Base-by-base conservation (phyloP, 768 basidiomycete genomes). In the Tylopilus intermedius region DNA sequence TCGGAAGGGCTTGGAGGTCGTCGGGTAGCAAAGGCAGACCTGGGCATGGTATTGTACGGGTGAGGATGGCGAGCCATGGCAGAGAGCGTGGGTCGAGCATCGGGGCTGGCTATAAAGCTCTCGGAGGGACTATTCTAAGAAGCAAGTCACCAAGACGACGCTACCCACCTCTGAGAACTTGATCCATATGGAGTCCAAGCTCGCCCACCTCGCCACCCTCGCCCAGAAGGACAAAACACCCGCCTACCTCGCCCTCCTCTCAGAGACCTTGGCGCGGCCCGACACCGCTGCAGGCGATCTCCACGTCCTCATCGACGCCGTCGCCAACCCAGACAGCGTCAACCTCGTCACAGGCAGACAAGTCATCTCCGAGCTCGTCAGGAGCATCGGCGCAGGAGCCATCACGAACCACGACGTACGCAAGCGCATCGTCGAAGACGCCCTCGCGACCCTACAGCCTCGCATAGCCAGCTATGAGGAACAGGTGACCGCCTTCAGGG, bases 381-480 rank as follows among this genome's bases (percentile, higher is more conserved):
- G 79, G 67, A 72, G 75, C 49, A 74, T 94, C 30, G 77, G 75
- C 22, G 79, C 81, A 37, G 81, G 80, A 29, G 68, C 64, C 2
- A 74, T 87, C 60, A 71, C 77, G 42, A 72, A 82, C 60, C 62
- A 73, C 13, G 82, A 84, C 9, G 63, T 81, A 14, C 79, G 81
- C 61, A 89, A 89, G 67, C 76, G 77, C 50, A 78, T 94, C 39
- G 82, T 96, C 8, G 77, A 90, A 66, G 83, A 86, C 39, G 85
- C 88, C 0, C 76, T 96, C 32, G 72, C 75, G 18, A 77, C 81
- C 30, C 73, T 89, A 37, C 84, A 91, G 66, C 82, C 88, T 18
- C 78, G 90, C 51, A 79, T 93, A 59, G 91, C 90, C 56, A 93
- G 87, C 67, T 95, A 90, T 62, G 95, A 99, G 67, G 94, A 97